Evolutionary conservation across 352 stramenopile genomes (phyloP).

Genomic region (Thraustochytrium sp.): DNA sequence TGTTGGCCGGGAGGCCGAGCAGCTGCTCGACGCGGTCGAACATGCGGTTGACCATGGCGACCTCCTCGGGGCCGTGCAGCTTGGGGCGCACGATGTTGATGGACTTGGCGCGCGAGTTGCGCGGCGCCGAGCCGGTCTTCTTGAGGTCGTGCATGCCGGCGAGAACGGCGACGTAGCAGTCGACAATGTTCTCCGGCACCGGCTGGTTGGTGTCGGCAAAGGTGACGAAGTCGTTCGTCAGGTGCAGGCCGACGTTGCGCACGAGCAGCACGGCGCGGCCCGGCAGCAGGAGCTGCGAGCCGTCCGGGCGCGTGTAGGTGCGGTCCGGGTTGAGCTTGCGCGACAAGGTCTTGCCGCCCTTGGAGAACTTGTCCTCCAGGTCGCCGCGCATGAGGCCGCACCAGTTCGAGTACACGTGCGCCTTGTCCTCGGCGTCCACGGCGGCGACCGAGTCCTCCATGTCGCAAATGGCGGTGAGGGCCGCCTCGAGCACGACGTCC

Average conservation of each 20-base stretch:
- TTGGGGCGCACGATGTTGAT: slow-evolving; percentile 55
- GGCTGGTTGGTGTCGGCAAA: slow-evolving; percentile 41
- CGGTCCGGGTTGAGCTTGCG: slow-evolving; percentile 48
- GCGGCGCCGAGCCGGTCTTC: neutral
- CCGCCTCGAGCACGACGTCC: slow-evolving; percentile 50
- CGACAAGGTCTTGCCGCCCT: slow-evolving; percentile 35
- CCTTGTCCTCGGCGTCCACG: slow-evolving; percentile 53
- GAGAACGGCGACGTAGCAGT: slow-evolving; percentile 42
- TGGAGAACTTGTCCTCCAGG: slow-evolving; percentile 46
- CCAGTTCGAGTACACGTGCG: slow-evolving; percentile 50
- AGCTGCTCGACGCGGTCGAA: slow-evolving; percentile 50
- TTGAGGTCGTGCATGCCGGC: slow-evolving; percentile 46
- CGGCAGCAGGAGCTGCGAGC: slow-evolving; percentile 41
- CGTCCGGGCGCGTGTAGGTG: slow-evolving; percentile 25
- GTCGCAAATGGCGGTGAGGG: slow-evolving; percentile 50
- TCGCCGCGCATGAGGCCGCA: slow-evolving; percentile 48
- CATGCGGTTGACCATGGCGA: slow-evolving; percentile 46
- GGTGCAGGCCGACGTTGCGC: slow-evolving; percentile 50
- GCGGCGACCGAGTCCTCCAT: slow-evolving; percentile 53
- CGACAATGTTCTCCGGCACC: slow-evolving; percentile 50
- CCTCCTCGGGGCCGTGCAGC: slow-evolving; percentile 54
- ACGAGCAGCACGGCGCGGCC: slow-evolving; percentile 49
- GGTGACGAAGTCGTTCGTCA: slow-evolving; percentile 47
- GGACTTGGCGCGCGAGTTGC: slow-evolving; percentile 44
- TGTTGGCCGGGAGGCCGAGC: slow-evolving; percentile 49